Evolutionary conservation across 257 asterid genomes (phyloP).

Genomic region (Solanum medicagineum): DNA sequence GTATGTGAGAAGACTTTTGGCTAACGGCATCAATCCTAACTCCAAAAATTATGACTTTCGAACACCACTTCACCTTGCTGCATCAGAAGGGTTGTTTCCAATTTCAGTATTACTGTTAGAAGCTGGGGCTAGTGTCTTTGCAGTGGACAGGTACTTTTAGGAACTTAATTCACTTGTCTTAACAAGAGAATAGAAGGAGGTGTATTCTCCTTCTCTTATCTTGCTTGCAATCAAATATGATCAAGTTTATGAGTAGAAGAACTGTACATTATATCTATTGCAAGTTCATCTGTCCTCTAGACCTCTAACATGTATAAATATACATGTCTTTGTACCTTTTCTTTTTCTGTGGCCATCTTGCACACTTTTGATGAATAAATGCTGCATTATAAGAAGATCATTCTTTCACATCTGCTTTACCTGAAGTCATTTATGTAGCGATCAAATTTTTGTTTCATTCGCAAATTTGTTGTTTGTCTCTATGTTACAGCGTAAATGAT

Average conservation of each 20-base stretch:
- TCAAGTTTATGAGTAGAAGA: neutral
- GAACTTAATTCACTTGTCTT: neutral
- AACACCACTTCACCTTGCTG: constrained; percentile 64
- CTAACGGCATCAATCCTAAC: constrained; percentile 50
- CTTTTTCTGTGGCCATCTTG: neutral
- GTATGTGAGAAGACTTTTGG: constrained; percentile 31
- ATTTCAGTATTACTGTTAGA: constrained; percentile 33
- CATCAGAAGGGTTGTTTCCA: constrained; percentile 46
- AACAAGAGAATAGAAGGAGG: neutral
- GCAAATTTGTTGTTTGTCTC: neutral
- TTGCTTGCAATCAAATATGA: neutral
- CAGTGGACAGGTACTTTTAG: constrained; percentile 43
- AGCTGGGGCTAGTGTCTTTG: constrained; percentile 50
- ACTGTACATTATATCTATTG: neutral
- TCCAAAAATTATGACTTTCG: constrained; percentile 51
- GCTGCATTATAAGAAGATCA: neutral
- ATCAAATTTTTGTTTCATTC: neutral
- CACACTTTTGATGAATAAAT: neutral
- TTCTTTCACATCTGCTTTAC: neutral
- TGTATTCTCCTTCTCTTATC: neutral
- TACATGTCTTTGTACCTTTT: neutral
- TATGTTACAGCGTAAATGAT: neutral
- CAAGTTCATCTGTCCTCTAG: neutral
- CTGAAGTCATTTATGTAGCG: neutral
- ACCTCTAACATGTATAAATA: neutral